These are phyloP conservation scores for Phyllosticta citrichinensis DNA, from an alignment of 2,329 filamentous ascomycete genomes.

Conservation along the genomic window DNA sequence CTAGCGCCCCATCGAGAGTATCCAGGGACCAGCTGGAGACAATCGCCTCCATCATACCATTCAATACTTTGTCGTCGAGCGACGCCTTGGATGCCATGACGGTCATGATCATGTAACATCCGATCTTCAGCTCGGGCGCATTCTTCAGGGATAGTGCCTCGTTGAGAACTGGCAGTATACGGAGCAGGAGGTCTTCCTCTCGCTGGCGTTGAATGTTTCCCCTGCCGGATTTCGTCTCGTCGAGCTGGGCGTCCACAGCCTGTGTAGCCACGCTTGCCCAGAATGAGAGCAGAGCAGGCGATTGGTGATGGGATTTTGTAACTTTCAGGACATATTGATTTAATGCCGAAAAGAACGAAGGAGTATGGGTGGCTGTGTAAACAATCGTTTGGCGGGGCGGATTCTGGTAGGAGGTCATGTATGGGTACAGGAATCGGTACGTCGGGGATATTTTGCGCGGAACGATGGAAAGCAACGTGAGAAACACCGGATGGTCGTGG, in stretches of 20 bases:
- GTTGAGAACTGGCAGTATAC: conserved; percentile 59
- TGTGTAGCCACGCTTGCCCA: conserved; percentile 87
- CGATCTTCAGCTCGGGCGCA: conserved; percentile 69
- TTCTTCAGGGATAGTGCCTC: conserved; percentile 67
- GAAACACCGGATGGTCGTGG: conserved; percentile 75
- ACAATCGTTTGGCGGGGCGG: conserved; percentile 76
- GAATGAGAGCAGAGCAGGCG: conserved; percentile 71
- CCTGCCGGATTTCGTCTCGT: conserved; percentile 65
- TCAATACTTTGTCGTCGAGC: conserved; percentile 69
- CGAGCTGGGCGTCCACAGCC: conserved; percentile 71
- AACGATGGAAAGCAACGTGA: conserved; percentile 77
- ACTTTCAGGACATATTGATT: conserved; percentile 71
- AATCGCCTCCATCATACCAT: conserved; percentile 82
- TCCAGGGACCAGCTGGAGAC: conserved; percentile 65
- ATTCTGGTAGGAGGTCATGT: conserved; percentile 64
- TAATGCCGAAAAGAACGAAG: conserved; percentile 62
- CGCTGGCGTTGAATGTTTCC: conserved; percentile 67
- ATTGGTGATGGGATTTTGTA: conserved; percentile 60
- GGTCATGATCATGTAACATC: conserved; percentile 83
- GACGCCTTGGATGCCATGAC: conserved; percentile 76
- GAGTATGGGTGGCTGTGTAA: conserved; percentile 70
- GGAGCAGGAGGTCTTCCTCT: conserved; percentile 66
- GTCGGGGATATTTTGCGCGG: conserved; percentile 63
- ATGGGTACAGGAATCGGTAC: conserved; percentile 78
- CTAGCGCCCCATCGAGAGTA: conserved; percentile 62